phyloP scores from a whole-genome alignment of 129 eudicot genomes.

The Ambrosia trifida region DNA sequence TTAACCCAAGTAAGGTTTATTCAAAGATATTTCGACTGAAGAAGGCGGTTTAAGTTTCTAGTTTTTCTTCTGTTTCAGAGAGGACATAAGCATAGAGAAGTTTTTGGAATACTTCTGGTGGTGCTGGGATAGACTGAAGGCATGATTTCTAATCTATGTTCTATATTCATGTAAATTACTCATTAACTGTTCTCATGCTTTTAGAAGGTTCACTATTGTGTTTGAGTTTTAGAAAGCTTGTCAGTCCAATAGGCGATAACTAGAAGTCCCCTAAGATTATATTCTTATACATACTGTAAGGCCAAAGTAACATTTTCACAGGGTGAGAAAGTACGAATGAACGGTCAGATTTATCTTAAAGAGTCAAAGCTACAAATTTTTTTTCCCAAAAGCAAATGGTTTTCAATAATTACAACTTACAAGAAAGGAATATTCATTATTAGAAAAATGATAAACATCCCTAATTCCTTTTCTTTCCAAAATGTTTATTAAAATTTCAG shows the following conservation, averaged over 20 bases:
- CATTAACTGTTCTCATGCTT: conserved; percentile 14
- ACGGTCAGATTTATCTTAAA: conserved; percentile 5
- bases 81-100: conserved; percentile 81
- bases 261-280: conserved; percentile 11
- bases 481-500: neutral
- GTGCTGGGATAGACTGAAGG: conserved; percentile 92
- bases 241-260: neutral
- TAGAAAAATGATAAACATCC: neutral
- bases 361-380: neutral
- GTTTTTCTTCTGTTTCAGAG: conserved; percentile 48
- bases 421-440: neutral
- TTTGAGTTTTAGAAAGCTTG: neutral
- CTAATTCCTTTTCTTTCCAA: neutral
- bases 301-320: neutral
- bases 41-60: conserved; percentile 6
- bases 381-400: conserved; percentile 11
- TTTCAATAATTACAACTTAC: neutral
- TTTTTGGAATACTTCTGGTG: conserved; percentile 93
- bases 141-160: conserved; percentile 39
- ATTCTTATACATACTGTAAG: neutral
- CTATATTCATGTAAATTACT: conserved; percentile 20
- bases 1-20: neutral
- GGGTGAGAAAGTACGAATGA: neutral
- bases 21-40: neutral
- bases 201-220: conserved; percentile 12